A percentile compares a stretch with the other conserved stretches of the same genome.
Conservation (phyloP, 177 flowering plant species). For the Telopea speciosissima region DNA sequence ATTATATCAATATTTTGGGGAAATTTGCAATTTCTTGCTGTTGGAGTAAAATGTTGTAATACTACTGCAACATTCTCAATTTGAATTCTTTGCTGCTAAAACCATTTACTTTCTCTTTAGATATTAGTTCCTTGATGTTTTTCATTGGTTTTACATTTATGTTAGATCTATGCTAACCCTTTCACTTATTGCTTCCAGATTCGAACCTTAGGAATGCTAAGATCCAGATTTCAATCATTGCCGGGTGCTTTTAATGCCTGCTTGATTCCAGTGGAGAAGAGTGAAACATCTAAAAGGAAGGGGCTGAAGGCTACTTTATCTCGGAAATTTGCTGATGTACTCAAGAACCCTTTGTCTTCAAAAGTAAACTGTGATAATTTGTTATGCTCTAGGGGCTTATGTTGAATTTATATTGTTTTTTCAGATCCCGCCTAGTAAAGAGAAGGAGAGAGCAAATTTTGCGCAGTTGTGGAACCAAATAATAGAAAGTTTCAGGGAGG, state of each 20-base stretch:
- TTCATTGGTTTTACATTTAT: neutral
- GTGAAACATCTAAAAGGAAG: slow-evolving; percentile 50
- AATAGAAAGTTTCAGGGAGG: slow-evolving; percentile 82
- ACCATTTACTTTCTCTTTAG: no score
- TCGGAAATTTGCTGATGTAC: slow-evolving; percentile 54
- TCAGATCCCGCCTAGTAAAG: slow-evolving; percentile 54
- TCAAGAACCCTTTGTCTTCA: no score
- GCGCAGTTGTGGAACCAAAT: slow-evolving; percentile 96
- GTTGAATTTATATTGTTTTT: slow-evolving; percentile 10
- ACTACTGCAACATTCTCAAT: no score
- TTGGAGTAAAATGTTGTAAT: no score
- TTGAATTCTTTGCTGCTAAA: no score
- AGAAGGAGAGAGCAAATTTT: slow-evolving; percentile 74
- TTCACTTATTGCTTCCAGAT: slow-evolving; percentile 35
- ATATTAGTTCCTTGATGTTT: neutral
- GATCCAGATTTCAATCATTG: slow-evolving; percentile 80
- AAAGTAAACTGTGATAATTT: neutral
- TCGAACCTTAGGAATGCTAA: slow-evolving; percentile 89
- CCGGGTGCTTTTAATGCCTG: slow-evolving; percentile 91
- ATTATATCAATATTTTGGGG: no score
- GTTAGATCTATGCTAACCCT: neutral
- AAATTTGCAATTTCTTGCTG: no score
- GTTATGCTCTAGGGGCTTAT: neutral
- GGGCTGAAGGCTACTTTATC: slow-evolving; percentile 73
- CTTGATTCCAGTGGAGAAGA: slow-evolving; percentile 67